Conservation (phyloP, 2,329 filamentous ascomycete species). For the Aureobasidium melanogenum region DNA sequence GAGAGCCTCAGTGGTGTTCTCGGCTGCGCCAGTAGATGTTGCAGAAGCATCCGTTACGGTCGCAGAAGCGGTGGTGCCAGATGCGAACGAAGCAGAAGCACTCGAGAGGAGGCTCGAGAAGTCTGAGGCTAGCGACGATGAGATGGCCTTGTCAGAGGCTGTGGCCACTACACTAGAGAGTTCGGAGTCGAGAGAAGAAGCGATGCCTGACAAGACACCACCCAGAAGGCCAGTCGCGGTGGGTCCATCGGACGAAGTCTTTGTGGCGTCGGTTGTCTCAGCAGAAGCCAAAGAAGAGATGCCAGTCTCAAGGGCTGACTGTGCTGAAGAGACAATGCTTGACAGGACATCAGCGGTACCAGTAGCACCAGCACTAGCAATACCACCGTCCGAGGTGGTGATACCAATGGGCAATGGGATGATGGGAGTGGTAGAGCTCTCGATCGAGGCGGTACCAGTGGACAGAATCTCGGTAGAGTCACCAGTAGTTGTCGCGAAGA, state of each 20-base stretch:
- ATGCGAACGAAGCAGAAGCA: constrained; percentile 20
- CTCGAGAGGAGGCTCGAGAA: constrained; percentile 24
- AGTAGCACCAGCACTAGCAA: neutral
- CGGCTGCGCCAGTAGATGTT: neutral
- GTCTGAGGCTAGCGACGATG: constrained; percentile 21
- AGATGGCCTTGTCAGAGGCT: constrained; percentile 20
- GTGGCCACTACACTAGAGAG: constrained; percentile 23
- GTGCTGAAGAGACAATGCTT: constrained; percentile 14
- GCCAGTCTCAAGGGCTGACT: neutral
- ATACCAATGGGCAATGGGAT: neutral
- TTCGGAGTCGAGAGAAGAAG: no score
- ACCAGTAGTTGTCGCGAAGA: neutral
- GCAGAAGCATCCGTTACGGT: constrained; percentile 1
- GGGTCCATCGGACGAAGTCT: constrained; percentile 7
- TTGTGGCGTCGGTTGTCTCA: constrained; percentile 10
- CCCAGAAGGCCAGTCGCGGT: constrained; percentile 13
- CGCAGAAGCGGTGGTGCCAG: constrained; percentile 15
- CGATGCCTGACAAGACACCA: constrained; percentile 20
- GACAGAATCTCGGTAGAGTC: neutral
- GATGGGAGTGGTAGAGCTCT: constrained; percentile 3
- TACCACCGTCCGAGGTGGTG: neutral
- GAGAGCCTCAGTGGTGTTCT: constrained; percentile 1
- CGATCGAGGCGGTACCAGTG: neutral
- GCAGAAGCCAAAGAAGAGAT: constrained; percentile 18
- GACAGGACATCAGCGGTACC: constrained; percentile 8